phyloP scores from a whole-genome alignment of 129 eudicot genomes.

The Flaveria bidentis region DNA sequence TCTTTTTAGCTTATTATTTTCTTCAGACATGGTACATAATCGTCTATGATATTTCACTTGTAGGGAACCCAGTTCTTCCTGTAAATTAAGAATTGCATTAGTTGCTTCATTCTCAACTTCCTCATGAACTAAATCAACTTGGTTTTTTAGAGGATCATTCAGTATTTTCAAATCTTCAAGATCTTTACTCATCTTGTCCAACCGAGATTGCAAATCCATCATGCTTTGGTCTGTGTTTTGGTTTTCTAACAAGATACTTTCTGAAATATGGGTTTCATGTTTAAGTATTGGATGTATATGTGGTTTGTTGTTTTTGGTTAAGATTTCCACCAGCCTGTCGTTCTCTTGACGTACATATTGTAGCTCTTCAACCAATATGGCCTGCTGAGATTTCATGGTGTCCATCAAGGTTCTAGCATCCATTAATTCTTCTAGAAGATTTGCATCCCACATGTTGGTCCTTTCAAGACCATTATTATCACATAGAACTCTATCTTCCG shows the following conservation, averaged over 20 bases:
- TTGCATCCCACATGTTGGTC: slow-evolving; percentile 23
- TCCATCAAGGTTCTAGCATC: slow-evolving; percentile 49
- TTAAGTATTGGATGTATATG: slow-evolving; percentile 26
- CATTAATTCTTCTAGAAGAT: slow-evolving; percentile 45
- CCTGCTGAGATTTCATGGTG: slow-evolving; percentile 62
- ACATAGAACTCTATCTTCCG: slow-evolving; percentile 30
- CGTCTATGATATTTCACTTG: slow-evolving; percentile 57
- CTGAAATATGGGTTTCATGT: slow-evolving; percentile 28
- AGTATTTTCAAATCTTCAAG: slow-evolving; percentile 52
- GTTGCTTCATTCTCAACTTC: slow-evolving; percentile 74
- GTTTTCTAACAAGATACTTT: slow-evolving; percentile 15
- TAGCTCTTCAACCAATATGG: slow-evolving; percentile 52
- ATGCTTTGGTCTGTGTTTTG: slow-evolving; percentile 34
- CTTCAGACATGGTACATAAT: slow-evolving; percentile 53
- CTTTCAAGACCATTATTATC: slow-evolving; percentile 32
- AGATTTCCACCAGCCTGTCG: slow-evolving; percentile 40
- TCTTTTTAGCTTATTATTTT: slow-evolving; percentile 51
- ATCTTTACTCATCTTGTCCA: slow-evolving; percentile 56
- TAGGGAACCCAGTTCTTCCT: slow-evolving; percentile 68
- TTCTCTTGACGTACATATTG: slow-evolving; percentile 52
- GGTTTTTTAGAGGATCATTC: slow-evolving; percentile 45
- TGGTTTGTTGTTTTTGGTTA: slow-evolving; percentile 38
- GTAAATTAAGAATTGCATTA: slow-evolving; percentile 60
- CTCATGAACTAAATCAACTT: slow-evolving; percentile 46
- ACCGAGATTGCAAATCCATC: slow-evolving; percentile 48